Conservation (phyloP, 1,139 yeast genomes). For the Arxiozyma bovina region DNA sequence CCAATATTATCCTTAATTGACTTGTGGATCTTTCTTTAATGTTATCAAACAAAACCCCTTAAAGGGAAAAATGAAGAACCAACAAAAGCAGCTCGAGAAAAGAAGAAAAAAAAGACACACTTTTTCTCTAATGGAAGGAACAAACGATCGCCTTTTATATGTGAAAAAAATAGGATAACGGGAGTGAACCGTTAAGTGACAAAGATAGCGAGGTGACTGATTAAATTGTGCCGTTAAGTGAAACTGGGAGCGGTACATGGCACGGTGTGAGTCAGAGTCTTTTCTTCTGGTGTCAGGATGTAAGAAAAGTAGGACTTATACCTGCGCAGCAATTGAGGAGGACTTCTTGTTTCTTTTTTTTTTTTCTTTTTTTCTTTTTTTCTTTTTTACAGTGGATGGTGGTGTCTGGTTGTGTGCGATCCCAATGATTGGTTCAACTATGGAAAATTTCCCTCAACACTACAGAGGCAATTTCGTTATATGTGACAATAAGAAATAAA, state of each 20-base stretch:
- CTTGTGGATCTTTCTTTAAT: neutral
- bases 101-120: neutral
- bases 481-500: neutral
- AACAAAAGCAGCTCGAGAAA: neutral
- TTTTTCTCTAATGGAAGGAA: conserved; percentile 7
- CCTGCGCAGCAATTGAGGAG: neutral
- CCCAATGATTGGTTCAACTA: neutral
- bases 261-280: neutral
- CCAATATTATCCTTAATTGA: neutral
- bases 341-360: neutral
- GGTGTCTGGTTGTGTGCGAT: neutral
- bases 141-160: conserved; percentile 7
- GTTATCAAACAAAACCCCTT: too few relatives aligned
- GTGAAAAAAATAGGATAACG: neutral
- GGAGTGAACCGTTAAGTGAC: conserved; percentile 11
- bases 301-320: neutral
- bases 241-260: conserved; percentile 4
- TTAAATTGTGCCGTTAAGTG: conserved; percentile 10
- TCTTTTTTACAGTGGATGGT: neutral
- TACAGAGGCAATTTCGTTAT: neutral
- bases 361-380: too few relatives aligned
- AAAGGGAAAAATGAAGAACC: too few relatives aligned
- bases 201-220: conserved; percentile 11
- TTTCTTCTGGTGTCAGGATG: neutral
- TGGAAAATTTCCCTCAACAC: neutral